Base-by-base conservation (phyloP, 2,329 filamentous ascomycete species). In the Emergomyces pasteurianus region DNA sequence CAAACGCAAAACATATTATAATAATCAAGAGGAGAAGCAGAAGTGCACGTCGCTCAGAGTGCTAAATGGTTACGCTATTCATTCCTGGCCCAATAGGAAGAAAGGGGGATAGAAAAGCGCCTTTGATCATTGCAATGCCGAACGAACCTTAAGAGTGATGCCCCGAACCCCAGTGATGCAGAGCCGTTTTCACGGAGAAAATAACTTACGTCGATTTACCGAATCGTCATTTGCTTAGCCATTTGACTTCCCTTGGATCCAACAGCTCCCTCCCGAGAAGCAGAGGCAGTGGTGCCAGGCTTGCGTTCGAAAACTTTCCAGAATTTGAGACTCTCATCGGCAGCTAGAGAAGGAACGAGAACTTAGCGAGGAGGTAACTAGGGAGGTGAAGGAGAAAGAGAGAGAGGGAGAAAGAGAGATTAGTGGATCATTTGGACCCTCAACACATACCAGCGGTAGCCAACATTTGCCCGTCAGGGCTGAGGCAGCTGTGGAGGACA, bases 281-380 rank as follows among this genome's bases (percentile, higher is more conserved):
- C 73, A 56, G 85, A 83, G 58, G 86, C 83, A 63, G 83, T 79
- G 62, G 83, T 80, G 60, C 90, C 91, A 21, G 92, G 81, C 84
- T 96, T 97, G 84, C 96, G 96, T 83, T 99, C 94, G 72, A 99
- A 99, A 69, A 99, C 83, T 86, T 99, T 99, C 94, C 94, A 99
- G 83, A 99, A 99, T 80, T 99, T 99, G 75, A 99, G 82, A 72
- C 88, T 92, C 81, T 99, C 94, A 70, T 99, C 94, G 43, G 92
- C 92, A 68, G 92, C 89, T 85, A 65, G 38, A 58, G 43, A 7
- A 58, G 58, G 42, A 7, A 58, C n/a, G 8, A n/a, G 14, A 21
- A 75, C n/a, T 50, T 26, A 60, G 50, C 74, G 65, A 66, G 66
- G 26, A 36, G 23, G 18, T 18, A n/a, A 50, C 14, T 47, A 34